Percentiles rank a stretch among this genome's conserved stretches.
phyloP scores from a whole-genome alignment of 176 grass and related monocot species.

The Olyra latifolia region DNA sequence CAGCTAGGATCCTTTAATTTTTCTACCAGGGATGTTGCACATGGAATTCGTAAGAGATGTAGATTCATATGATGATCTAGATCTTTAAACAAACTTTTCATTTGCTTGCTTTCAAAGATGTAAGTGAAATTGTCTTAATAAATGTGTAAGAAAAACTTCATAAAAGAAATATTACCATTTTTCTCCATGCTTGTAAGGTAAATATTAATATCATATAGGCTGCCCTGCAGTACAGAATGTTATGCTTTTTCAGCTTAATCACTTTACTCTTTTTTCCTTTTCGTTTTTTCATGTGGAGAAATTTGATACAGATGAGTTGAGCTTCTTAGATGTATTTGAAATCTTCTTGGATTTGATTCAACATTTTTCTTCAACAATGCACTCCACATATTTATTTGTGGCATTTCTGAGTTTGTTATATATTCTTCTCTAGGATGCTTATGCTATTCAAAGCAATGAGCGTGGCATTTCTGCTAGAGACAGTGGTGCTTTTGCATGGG shows the following conservation, averaged over 20 bases:
- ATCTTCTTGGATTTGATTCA: neutral
- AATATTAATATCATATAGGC: neutral
- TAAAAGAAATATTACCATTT: neutral
- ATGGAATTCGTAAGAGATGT: neutral
- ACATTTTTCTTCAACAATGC: conserved; percentile 2
- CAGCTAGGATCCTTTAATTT: neutral
- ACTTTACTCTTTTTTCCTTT: neutral
- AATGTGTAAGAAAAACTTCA: neutral
- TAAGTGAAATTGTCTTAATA: neutral
- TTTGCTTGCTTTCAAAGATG: conserved; percentile 15
- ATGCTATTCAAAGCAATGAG: conserved; percentile 92
- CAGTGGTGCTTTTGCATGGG: conserved; percentile 87
- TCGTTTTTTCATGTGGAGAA: neutral
- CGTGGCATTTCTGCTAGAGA: conserved; percentile 89
- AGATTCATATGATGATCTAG: neutral
- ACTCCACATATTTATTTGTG: conserved; percentile 1
- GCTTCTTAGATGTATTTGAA: neutral
- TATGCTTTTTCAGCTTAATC: neutral
- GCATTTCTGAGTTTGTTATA: neutral
- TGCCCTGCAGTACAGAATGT: neutral
- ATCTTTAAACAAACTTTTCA: neutral
- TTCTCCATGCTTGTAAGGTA: neutral
- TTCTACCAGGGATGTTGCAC: neutral
- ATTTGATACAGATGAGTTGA: neutral
- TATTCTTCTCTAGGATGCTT: conserved; percentile 65